These are phyloP conservation scores for Ramalina peruviana DNA, from an alignment of 495 filamentous ascomycete genomes.

Conservation along the genomic window DNA sequence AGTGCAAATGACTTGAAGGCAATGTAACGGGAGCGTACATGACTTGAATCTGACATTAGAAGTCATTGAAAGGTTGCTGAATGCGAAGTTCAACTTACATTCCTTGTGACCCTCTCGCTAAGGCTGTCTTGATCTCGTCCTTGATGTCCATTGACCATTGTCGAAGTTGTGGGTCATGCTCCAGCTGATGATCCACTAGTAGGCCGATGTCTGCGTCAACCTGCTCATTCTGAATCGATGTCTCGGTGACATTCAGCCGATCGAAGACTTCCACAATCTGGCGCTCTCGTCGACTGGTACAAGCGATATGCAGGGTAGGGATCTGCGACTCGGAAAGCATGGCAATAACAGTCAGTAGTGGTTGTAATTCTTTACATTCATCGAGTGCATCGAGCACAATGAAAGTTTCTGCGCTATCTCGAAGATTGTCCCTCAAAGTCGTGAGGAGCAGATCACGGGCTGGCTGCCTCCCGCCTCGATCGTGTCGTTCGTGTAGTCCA, in stretches of 20 bases:
- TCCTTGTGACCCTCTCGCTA: conserved; percentile 19
- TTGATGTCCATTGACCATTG: conserved; percentile 16
- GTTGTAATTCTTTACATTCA: conserved; percentile 13
- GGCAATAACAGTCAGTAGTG: neutral
- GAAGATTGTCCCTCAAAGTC: neutral
- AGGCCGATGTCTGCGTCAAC: conserved; percentile 20
- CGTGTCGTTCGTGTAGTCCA: neutral
- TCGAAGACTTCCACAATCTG: conserved; percentile 21
- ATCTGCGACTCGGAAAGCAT: conserved; percentile 1
- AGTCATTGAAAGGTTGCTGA: neutral
- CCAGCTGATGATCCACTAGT: conserved; percentile 19
- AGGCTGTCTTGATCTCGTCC: conserved; percentile 15
- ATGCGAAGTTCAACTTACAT: conserved; percentile 15
- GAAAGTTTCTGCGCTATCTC: neutral
- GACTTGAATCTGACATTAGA: too few relatives aligned
- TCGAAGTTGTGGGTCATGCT: conserved; percentile 13
- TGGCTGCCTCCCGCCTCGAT: neutral
- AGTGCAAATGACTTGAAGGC: too few relatives aligned
- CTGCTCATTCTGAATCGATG: conserved; percentile 6
- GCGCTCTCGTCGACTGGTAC: conserved; percentile 22
- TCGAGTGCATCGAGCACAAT: conserved; percentile 22
- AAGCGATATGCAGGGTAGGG: conserved; percentile 19
- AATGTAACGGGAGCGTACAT: too few relatives aligned
- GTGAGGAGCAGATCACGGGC: neutral
- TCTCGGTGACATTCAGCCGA: neutral